phyloP scores from a whole-genome alignment of 352 stramenopile genomes.

The Pythium aphanidermatum region DNA sequence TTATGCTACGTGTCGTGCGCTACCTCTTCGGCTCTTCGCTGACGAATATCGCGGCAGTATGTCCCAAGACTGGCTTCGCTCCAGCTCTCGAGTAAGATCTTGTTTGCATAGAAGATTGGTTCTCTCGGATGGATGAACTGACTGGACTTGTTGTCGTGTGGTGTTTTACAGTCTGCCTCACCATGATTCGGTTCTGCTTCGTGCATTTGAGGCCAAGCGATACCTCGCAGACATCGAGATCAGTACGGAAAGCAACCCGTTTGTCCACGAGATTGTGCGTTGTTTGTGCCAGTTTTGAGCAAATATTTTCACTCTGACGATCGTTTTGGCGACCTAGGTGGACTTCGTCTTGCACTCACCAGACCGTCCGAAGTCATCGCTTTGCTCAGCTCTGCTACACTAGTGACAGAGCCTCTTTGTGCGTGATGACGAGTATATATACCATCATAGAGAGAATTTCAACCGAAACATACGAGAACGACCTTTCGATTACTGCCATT shows the following conservation, averaged over 20 bases:
- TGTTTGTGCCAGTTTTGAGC: background rate
- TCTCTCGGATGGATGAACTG: conserved; percentile 1
- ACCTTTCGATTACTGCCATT: too few species aligned
- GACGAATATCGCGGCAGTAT: conserved; percentile 24
- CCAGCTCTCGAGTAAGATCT: conserved; percentile 61
- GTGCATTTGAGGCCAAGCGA: conserved; percentile 44
- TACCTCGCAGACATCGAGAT: conserved; percentile 45
- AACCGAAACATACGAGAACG: too few species aligned
- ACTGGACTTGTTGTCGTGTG: conserved; percentile 4
- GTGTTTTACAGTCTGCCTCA: conserved; percentile 34
- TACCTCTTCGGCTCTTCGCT: conserved; percentile 61
- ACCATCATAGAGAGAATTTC: too few species aligned
- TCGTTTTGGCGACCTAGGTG: conserved; percentile 28
- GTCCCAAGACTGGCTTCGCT: conserved; percentile 59
- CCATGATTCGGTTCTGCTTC: conserved; percentile 43
- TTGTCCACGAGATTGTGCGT: conserved; percentile 57
- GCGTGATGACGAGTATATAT: too few species aligned
- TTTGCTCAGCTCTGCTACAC: conserved; percentile 46
- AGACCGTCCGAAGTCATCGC: conserved; percentile 46
- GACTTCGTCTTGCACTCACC: conserved; percentile 60
- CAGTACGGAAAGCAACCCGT: conserved; percentile 21
- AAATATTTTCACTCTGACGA: background rate
- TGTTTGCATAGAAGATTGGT: background rate
- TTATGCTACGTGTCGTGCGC: conserved; percentile 68
- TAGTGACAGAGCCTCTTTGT: conserved; percentile 6